phyloP scores from a whole-genome alignment of 129 eudicot species.

The Chrysanthemum makinoi region DNA sequence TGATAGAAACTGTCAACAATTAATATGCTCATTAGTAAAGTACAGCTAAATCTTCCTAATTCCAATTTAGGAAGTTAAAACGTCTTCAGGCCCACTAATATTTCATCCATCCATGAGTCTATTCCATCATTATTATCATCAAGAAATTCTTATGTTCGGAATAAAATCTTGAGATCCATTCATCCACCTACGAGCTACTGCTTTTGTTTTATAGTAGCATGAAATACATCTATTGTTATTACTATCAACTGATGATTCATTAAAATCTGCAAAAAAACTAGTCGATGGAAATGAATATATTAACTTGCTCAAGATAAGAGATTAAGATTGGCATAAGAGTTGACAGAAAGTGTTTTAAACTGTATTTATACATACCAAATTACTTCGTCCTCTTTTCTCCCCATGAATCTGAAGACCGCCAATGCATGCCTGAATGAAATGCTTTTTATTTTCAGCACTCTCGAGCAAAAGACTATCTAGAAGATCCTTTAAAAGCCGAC shows the following conservation, averaged over 20 bases:
- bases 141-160: not conserved
- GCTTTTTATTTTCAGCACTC: constrained; percentile 84
- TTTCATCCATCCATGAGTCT: constrained; percentile 15
- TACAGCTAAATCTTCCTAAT: not conserved
- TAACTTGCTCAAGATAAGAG: constrained; percentile 7
- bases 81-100: not conserved
- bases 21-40: not conserved
- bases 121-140: not conserved
- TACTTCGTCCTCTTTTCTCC: constrained; percentile 72
- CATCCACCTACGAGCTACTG: not conserved
- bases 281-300: not conserved
- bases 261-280: not conserved
- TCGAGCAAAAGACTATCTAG: constrained; percentile 92
- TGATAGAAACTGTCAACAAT: not conserved
- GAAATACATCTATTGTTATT: not conserved
- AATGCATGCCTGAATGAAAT: constrained; percentile 94
- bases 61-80: not conserved
- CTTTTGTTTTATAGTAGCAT: not conserved
- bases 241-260: not conserved
- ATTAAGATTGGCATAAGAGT: not conserved
- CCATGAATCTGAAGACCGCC: constrained; percentile 82
- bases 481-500: constrained; percentile 85
- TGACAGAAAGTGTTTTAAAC: not conserved
- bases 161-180: not conserved
- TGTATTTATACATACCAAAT: constrained; percentile 56